These are phyloP conservation scores for Cladosporium sp. DNA, from an alignment of 2,329 filamentous ascomycete species.

Conservation along the genomic window DNA sequence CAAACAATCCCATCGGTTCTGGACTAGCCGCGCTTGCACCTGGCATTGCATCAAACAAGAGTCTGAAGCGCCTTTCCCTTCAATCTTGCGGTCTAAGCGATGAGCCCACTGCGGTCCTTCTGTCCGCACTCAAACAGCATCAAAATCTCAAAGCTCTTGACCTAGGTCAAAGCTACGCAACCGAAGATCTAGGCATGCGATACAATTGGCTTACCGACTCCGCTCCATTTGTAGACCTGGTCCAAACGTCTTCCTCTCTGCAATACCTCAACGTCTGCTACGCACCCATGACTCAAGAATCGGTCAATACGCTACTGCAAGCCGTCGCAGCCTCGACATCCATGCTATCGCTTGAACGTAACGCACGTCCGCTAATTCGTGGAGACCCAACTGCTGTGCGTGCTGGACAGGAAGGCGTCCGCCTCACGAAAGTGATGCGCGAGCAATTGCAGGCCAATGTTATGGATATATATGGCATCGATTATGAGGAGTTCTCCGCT, in stretches of 20 bases:
- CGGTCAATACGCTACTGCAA: slow-evolving; percentile 27
- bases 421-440: slow-evolving; percentile 18
- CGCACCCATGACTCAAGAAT: slow-evolving; percentile 30
- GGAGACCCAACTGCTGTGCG: slow-evolving; percentile 18
- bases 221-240: slow-evolving; percentile 33
- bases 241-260: slow-evolving; percentile 32
- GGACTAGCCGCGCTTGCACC: slow-evolving; percentile 21
- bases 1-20: slow-evolving; percentile 33
- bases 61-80: slow-evolving; percentile 32
- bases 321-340: slow-evolving; percentile 30
- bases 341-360: slow-evolving; percentile 35
- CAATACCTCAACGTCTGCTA: slow-evolving; percentile 43
- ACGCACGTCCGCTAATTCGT: slow-evolving; percentile 36
- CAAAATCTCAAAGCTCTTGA: slow-evolving; percentile 38
- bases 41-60: slow-evolving; percentile 23
- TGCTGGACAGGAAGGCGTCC: slow-evolving; percentile 22
- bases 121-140: slow-evolving; percentile 35
- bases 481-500: slow-evolving; percentile 22
- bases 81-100: slow-evolving; percentile 44
- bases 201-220: slow-evolving; percentile 47
- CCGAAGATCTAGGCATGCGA: slow-evolving; percentile 42
- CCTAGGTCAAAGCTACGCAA: slow-evolving; percentile 46
- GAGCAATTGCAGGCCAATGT: slow-evolving; percentile 25
- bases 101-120: slow-evolving; percentile 37
- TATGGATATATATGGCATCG: slow-evolving; percentile 21